Conservation (phyloP, 2,329 filamentous ascomycete genomes). For the Didymosphaeria variabile region DNA sequence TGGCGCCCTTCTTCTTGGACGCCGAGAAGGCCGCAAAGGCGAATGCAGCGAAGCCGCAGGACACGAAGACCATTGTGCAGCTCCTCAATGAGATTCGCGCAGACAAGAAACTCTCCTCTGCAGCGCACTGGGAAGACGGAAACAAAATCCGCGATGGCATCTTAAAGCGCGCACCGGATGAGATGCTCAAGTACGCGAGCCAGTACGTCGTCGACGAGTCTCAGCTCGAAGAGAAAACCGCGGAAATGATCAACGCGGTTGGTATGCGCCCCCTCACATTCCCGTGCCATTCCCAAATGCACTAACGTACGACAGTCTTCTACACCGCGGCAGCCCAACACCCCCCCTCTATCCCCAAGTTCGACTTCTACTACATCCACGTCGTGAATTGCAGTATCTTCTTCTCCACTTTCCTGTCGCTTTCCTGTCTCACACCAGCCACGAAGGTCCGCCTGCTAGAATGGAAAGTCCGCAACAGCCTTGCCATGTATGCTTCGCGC, state of each 20-base stretch:
- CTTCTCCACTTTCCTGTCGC: slow-evolving; percentile 68
- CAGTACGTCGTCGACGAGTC: slow-evolving; percentile 62
- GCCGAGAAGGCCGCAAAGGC: slow-evolving; percentile 60
- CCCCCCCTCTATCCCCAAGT: slow-evolving; percentile 64
- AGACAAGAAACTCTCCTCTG: slow-evolving; percentile 65
- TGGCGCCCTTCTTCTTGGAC: slow-evolving; percentile 63
- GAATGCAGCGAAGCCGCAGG: slow-evolving; percentile 24
- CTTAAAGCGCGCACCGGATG: slow-evolving; percentile 67
- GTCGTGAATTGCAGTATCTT: slow-evolving; percentile 81
- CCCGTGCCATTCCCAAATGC: background rate
- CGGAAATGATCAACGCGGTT: slow-evolving; percentile 75
- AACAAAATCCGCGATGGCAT: slow-evolving; percentile 77
- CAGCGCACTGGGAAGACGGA: slow-evolving; percentile 62
- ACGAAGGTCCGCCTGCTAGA: slow-evolving; percentile 77
- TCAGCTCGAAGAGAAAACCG: slow-evolving; percentile 65
- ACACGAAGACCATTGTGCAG: slow-evolving; percentile 58
- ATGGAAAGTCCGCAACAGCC: slow-evolving; percentile 80
- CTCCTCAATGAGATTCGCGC: slow-evolving; percentile 68
- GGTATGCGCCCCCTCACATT: slow-evolving; percentile 46
- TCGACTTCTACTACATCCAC: slow-evolving; percentile 88
- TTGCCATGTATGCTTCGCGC: slow-evolving; percentile 77
- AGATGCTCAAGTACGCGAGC: slow-evolving; percentile 69
- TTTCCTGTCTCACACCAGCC: slow-evolving; percentile 62
- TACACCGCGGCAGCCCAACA: slow-evolving; percentile 70
- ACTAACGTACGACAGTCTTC: slow-evolving; percentile 52